Conservation (phyloP, 345 rosid genomes). For the Hypericum perforatum region DNA sequence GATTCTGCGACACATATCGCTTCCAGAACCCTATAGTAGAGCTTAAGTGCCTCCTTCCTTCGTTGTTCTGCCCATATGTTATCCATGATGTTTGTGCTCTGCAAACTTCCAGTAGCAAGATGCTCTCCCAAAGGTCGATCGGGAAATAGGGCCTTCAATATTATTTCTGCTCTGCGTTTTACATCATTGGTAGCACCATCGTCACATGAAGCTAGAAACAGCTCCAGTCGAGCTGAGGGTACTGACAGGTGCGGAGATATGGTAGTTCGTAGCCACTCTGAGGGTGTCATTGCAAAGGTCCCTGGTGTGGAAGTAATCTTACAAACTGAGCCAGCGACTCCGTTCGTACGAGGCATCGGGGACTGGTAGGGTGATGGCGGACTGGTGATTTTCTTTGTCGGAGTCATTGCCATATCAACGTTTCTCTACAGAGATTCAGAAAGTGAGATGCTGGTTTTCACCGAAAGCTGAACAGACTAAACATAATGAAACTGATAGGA, state of each 20-base stretch:
- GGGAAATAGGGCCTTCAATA: constrained; percentile 88
- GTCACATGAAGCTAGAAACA: constrained; percentile 67
- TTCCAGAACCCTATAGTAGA: constrained; percentile 87
- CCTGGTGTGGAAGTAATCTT: constrained; percentile 81
- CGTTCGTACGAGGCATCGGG: constrained; percentile 55
- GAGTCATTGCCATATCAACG: constrained; percentile 69
- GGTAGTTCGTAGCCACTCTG: constrained; percentile 85
- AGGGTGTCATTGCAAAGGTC: constrained; percentile 89
- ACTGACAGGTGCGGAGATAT: constrained; percentile 70
- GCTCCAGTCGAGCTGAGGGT: constrained; percentile 65
- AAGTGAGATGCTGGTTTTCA: background rate
- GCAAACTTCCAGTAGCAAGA: constrained; percentile 50
- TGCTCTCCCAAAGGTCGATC: constrained; percentile 56
- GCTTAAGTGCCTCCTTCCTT: constrained; percentile 69
- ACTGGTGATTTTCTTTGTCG: constrained; percentile 68
- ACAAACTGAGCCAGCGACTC: constrained; percentile 25
- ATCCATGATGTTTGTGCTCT: constrained; percentile 75
- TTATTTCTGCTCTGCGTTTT: constrained; percentile 67
- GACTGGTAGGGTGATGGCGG: constrained; percentile 81
- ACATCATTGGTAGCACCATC: constrained; percentile 71
- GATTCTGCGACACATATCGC: constrained; percentile 95
- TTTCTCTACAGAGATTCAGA: constrained; percentile 40
- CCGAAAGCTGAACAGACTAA: constrained; percentile 1
- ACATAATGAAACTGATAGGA: too few relatives aligned
- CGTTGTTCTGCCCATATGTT: constrained; percentile 94